These are phyloP conservation scores for Scutellaria minor DNA, from an alignment of 257 asterid genomes.

Conservation along the genomic window DNA sequence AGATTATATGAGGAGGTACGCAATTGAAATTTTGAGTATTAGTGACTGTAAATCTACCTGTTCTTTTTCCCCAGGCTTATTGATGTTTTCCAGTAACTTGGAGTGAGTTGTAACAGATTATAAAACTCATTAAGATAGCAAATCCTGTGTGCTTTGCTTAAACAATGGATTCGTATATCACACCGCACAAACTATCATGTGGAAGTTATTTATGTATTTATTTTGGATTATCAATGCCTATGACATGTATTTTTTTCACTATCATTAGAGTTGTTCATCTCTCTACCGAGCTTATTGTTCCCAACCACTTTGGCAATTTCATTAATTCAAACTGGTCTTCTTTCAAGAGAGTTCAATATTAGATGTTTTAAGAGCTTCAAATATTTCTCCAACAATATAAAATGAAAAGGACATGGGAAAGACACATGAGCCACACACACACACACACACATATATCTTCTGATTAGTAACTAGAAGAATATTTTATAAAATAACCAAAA, in stretches of 20 bases:
- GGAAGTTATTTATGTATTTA: neutral
- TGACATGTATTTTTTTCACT: constrained; percentile 15
- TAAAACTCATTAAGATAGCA: constrained; percentile 13
- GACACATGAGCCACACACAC: neutral
- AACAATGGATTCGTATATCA: neutral
- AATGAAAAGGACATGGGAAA: constrained; percentile 8
- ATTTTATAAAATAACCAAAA: too few relatives aligned
- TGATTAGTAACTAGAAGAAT: too few relatives aligned
- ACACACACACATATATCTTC: too few relatives aligned
- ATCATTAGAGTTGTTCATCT: neutral
- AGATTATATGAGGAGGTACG: constrained; percentile 88
- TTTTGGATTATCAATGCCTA: constrained; percentile 2
- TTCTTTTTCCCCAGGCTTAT: constrained; percentile 21
- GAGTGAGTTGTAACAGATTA: constrained; percentile 3
- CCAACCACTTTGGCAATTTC: neutral
- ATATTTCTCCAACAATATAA: constrained; percentile 14
- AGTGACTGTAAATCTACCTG: constrained; percentile 13
- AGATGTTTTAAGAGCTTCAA: constrained; percentile 27
- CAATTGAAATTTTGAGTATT: neutral
- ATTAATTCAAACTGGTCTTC: constrained; percentile 2
- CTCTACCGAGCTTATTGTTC: constrained; percentile 8
- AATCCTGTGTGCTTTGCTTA: constrained; percentile 10
- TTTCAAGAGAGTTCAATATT: constrained; percentile 16
- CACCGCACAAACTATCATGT: neutral
- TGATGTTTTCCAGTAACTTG: constrained; percentile 7